phyloP scores from a whole-genome alignment of 441 rosid species.

The Adansonia rubrostipa region DNA sequence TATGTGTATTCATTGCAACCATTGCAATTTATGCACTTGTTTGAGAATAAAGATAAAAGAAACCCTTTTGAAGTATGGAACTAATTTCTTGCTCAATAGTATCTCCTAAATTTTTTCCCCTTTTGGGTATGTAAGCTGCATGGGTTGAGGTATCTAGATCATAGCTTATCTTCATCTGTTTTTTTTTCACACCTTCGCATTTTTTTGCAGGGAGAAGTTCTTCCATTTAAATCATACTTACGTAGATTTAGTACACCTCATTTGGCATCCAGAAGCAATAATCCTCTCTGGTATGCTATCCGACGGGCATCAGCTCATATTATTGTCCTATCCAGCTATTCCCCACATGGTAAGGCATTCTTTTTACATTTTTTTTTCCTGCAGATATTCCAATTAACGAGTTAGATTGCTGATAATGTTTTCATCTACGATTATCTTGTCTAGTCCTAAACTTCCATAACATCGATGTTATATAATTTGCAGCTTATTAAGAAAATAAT shows the following conservation, averaged over 20 bases:
- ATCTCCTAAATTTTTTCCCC: slow-evolving; percentile 5
- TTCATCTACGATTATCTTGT: background rate
- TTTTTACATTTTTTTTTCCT: background rate
- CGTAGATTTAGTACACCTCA: slow-evolving; percentile 67
- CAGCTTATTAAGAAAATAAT: background rate
- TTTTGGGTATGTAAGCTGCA: background rate
- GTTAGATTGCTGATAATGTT: background rate
- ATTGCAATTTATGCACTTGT: slow-evolving; percentile 6
- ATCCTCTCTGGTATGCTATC: slow-evolving; percentile 72
- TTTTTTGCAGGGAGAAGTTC: slow-evolving; percentile 55
- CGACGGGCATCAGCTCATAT: slow-evolving; percentile 75
- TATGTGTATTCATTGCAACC: background rate
- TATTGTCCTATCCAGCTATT: slow-evolving; percentile 75
- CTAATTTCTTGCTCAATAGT: background rate
- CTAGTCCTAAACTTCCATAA: background rate
- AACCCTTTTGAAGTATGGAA: background rate
- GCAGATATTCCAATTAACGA: background rate
- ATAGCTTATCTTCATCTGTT: slow-evolving; percentile 20
- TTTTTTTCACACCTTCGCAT: slow-evolving; percentile 13
- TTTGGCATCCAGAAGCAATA: slow-evolving; percentile 60
- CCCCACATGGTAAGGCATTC: slow-evolving; percentile 59
- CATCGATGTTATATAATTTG: background rate
- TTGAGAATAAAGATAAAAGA: slow-evolving; percentile 3
- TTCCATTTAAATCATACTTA: slow-evolving; percentile 65
- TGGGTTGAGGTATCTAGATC: background rate